A percentile compares a stretch with the other conserved stretches of the same genome.
Evolutionary conservation across 345 rosid species (phyloP).

Genomic region (Citrus inodora): DNA sequence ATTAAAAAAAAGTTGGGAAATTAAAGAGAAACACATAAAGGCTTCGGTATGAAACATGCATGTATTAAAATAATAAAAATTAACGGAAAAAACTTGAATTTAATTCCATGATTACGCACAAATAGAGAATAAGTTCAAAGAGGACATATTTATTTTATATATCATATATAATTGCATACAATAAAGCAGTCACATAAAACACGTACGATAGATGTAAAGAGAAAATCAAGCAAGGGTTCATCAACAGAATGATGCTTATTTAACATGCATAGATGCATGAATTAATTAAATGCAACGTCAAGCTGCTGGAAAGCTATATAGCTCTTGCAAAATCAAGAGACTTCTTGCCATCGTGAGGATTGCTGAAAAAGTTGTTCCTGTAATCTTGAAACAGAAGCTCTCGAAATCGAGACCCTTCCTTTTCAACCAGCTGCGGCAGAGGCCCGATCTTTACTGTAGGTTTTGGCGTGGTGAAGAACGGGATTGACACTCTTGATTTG

Average conservation of each 20-base stretch:
- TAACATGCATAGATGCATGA: neutral
- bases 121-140: too few species aligned
- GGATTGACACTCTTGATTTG: conserved; percentile 51
- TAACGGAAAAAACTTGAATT: too few species aligned
- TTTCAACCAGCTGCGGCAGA: conserved; percentile 36
- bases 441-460: conserved; percentile 42
- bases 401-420: conserved; percentile 41
- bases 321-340: conserved; percentile 40
- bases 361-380: conserved; percentile 48
- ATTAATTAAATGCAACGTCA: neutral
- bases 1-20: too few species aligned
- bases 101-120: too few species aligned
- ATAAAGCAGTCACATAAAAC: neutral
- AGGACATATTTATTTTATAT: too few species aligned
- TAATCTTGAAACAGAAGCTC: conserved; percentile 46
- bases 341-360: conserved; percentile 52
- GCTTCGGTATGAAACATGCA: too few species aligned
- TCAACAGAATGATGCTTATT: neutral
- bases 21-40: too few species aligned
- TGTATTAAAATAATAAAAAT: too few species aligned
- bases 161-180: neutral
- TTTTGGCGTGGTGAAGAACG: conserved; percentile 45
- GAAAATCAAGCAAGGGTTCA: neutral
- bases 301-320: neutral
- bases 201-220: neutral